These are phyloP conservation scores for Strigomonas oncopelti DNA, from an alignment of 208 protist genomes.

Conservation along the genomic window DNA sequence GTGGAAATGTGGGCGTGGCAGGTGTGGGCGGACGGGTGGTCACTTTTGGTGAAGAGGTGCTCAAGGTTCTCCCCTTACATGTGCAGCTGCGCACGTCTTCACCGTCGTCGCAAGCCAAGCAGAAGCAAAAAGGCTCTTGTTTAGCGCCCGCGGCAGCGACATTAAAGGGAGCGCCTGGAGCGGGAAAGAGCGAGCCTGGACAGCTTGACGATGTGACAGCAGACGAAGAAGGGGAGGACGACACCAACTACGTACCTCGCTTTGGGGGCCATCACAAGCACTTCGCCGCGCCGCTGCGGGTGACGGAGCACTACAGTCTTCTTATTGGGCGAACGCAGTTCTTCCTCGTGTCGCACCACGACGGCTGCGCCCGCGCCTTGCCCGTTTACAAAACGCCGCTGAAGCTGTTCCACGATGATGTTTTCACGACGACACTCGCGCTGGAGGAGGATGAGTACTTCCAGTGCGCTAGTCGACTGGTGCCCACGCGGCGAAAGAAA, in stretches of 20 bases:
- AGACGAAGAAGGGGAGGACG: too few species aligned
- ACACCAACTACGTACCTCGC: not conserved
- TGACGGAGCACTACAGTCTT: slow-evolving; percentile 13
- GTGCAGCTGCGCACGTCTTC: not conserved
- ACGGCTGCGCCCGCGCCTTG: slow-evolving; percentile 4
- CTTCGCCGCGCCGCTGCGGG: not conserved
- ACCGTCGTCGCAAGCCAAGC: not conserved
- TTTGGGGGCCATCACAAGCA: not conserved
- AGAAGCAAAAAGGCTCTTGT: not conserved
- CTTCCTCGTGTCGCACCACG: slow-evolving; percentile 12
- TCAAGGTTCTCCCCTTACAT: not conserved
- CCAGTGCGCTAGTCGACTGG: slow-evolving; percentile 12
- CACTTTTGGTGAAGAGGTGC: slow-evolving; percentile 7
- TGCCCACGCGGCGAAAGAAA: not conserved
- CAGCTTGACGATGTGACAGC: too few species aligned
- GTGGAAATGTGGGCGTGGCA: too few species aligned
- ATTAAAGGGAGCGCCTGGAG: too few species aligned
- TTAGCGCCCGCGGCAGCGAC: not conserved
- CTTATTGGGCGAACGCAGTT: slow-evolving; percentile 12
- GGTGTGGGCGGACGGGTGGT: not conserved
- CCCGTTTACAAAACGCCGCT: slow-evolving; percentile 5
- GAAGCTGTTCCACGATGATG: slow-evolving; percentile 9
- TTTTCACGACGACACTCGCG: slow-evolving; percentile 14
- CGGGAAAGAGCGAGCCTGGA: too few species aligned
- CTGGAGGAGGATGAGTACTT: slow-evolving; percentile 29